Base-by-base conservation (phyloP, 352 stramenopile species). In the Globisporangium canariense region DNA sequence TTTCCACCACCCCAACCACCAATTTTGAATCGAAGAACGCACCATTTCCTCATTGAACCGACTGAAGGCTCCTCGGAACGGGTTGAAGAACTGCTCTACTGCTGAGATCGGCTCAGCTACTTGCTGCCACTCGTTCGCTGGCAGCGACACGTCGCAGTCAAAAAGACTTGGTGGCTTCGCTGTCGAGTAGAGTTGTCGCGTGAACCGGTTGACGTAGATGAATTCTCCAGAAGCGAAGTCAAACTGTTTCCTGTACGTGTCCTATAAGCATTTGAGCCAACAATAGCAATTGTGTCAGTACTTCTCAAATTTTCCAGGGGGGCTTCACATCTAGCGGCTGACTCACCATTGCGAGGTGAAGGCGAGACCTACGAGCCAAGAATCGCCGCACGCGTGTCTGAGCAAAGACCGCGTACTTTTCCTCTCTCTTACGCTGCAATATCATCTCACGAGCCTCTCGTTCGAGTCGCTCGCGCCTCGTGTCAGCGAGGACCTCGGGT, bases 161-260 rank as follows among this genome's bases (percentile, higher is more conserved):
- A 80, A 71, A 38, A 92, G 68, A 51, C 72, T 88, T 1, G 30
- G 72, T 0, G 81, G 81, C 25, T 90, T 90, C 8, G 28, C 28
- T 20, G n/a, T 46, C 41, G 30, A 16, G 18, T 50, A 60, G 11
- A 66, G 14, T 8, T 41, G 62, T 54, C 25, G 61, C 32, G 18
- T 56, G n/a, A 64, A 52, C 16, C 30, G 16, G 7, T 62, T 49
- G 45, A 73, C 57, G 57, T 89, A 91, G 1, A 87, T 57, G 41
- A 88, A 76, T 4, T 30, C 43, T 1, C 38, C 36, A 6, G 38
- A 55, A 1, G 53, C 58, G 22, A 54, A 61, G 46, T 91, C 70
- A 30, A 84, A 77, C 20, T 74, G 50, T 51, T 86, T 86, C 4
- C 22, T 75, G 63, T 90, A 92, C 6, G 67, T 67, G 34, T 30